Conservation (phyloP, 176 grass and related monocot genomes). For the Coix lacrymajobi region DNA sequence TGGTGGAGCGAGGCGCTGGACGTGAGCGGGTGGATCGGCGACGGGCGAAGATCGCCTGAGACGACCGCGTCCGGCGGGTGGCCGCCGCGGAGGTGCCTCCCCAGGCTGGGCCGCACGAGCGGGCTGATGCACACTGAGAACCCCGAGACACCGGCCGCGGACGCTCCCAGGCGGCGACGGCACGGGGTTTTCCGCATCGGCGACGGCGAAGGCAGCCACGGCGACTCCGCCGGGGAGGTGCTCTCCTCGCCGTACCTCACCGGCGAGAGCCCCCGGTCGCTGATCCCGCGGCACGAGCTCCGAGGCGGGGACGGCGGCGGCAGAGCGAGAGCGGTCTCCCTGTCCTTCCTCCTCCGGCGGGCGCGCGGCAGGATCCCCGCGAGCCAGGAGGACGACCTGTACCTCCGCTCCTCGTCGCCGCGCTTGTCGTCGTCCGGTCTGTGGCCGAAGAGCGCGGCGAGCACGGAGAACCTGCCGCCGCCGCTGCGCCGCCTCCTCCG, state of each 20-base stretch:
- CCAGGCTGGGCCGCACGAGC: conserved; percentile 49
- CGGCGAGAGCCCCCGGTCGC: conserved; percentile 50
- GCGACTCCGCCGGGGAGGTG: conserved; percentile 28
- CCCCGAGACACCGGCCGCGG: conserved; percentile 37
- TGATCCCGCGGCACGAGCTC: conserved; percentile 30
- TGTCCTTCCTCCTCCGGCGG: conserved; percentile 19
- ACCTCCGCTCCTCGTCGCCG: background rate
- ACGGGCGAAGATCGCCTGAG: conserved; percentile 50
- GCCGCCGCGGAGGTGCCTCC: conserved; percentile 42
- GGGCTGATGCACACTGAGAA: conserved; percentile 78
- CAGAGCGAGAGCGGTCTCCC: background rate
- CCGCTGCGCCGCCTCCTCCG: background rate
- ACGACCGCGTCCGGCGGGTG: conserved; percentile 4
- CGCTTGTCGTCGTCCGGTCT: background rate
- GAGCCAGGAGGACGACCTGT: conserved; percentile 56
- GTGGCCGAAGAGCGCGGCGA: conserved; percentile 49
- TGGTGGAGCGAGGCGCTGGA: conserved; percentile 39
- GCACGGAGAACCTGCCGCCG: conserved; percentile 37
- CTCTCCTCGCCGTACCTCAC: conserved; percentile 20
- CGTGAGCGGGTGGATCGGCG: conserved; percentile 46
- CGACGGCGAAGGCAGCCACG: conserved; percentile 49
- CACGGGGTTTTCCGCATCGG: conserved; percentile 41
- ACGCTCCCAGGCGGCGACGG: background rate
- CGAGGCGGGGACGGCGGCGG: background rate
- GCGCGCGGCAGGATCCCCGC: conserved; percentile 36